Evolutionary conservation across 352 stramenopile species (phyloP), one percentile per base, ranked within the genome.

Genomic region (Phytophthora multivora): DNA sequence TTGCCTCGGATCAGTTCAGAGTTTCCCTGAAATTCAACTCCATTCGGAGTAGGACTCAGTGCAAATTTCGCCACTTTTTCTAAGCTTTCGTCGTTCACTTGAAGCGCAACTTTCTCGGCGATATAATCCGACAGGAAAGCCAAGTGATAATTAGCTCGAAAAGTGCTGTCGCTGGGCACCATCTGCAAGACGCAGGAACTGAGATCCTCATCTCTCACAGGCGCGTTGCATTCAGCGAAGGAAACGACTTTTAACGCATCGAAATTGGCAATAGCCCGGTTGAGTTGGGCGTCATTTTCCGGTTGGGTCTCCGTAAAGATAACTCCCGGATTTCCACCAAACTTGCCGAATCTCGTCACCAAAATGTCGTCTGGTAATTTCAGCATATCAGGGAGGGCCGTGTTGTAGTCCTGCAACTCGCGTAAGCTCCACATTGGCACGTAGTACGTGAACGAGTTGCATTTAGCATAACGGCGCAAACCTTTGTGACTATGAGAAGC

Each of bases 311-410:
- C 15, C 4, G 46, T 40, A n/a, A 53, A 53, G 19, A 53, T 33
- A 12, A 33, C 42, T 16, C 47, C 30, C 15, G 71, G 46, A 58
- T 84, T 71, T 57, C 46, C 63, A 9, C 45, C 86, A 8, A 80
- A 91, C 41, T 79, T 71, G 10, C 57, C 94, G 23, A 66, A 94
- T 39, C 73, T 92, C 12, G 80, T 66, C 25, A 66, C 77, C 9
- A 71, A 91, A 12, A 90, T 69, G 26, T 76, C 42, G 5, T 50
- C 45, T n/a, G 11, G 6, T 19, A 63, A 19, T 36, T 50, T 36
- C n/a, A 43, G 33, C 5, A 3, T 5, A 28, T 36, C n/a, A 36
- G 25, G 10, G n/a, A 63, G 35, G 4, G 55, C 21, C 16, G 43
- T 28, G 25, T 63, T 63, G 28, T 40, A 49, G 11, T 21, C 42